These are phyloP conservation scores for Lasiodiplodia gonubiensis DNA, from an alignment of 2,329 filamentous ascomycete species.

Conservation along the genomic window DNA sequence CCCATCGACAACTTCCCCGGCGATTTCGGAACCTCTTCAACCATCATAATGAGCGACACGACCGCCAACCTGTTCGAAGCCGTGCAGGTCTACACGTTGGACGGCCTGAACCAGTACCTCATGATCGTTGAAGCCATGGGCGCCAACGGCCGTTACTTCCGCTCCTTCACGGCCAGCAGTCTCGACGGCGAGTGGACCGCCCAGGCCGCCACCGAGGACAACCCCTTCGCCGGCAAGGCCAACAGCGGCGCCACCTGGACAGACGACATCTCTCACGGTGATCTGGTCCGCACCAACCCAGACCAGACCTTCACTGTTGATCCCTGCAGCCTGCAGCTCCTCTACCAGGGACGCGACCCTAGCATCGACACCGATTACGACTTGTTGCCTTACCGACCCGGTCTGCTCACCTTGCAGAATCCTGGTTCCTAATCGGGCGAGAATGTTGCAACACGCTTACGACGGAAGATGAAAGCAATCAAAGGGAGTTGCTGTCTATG, in stretches of 20 bases:
- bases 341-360: conserved; percentile 66
- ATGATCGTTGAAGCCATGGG: conserved; percentile 72
- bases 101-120: conserved; percentile 63
- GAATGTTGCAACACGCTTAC: too few relatives aligned
- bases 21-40: conserved; percentile 60
- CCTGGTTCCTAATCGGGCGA: background rate
- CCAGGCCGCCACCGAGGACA: conserved; percentile 60
- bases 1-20: conserved; percentile 67
- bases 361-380: conserved; percentile 55
- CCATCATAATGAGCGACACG: conserved; percentile 59
- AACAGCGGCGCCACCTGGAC: conserved; percentile 71
- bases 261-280: conserved; percentile 70
- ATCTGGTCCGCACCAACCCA: conserved; percentile 61
- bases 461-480: too few relatives aligned
- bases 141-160: conserved; percentile 65
- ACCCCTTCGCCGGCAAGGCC: conserved; percentile 70
- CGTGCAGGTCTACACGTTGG: conserved; percentile 68
- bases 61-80: conserved; percentile 68
- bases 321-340: conserved; percentile 67
- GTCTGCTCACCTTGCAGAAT: conserved; percentile 56
- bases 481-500: too few relatives aligned
- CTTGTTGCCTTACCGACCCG: conserved; percentile 61
- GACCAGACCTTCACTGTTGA: conserved; percentile 70
- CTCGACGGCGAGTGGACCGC: conserved; percentile 64
- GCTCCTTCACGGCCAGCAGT: conserved; percentile 66